Conservation (phyloP, 768 basidiomycete genomes). For the Auriscalpium vulgare region DNA sequence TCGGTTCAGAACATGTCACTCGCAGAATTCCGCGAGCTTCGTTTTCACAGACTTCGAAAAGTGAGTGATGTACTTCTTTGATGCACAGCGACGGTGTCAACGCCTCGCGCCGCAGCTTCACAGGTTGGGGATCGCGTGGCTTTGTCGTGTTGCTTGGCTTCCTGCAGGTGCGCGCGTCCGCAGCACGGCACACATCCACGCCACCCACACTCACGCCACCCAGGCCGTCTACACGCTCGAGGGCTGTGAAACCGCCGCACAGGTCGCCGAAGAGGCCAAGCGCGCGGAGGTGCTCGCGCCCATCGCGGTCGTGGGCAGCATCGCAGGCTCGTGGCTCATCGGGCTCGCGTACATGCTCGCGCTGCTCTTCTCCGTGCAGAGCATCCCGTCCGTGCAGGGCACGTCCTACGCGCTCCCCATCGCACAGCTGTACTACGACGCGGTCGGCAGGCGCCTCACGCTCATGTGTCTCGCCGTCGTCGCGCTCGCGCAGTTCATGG, state of each 20-base stretch:
- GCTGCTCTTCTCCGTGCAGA: conserved; percentile 49
- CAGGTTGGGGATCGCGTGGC: conserved; percentile 44
- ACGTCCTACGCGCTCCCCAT: conserved; percentile 52
- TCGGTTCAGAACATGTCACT: neutral
- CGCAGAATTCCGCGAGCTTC: conserved; percentile 41
- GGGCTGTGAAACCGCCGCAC: conserved; percentile 58
- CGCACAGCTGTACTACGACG: conserved; percentile 49
- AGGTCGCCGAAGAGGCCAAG: conserved; percentile 52
- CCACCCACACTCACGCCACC: neutral
- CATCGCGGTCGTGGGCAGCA: conserved; percentile 46
- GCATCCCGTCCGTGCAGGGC: conserved; percentile 38
- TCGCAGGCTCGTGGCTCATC: conserved; percentile 49
- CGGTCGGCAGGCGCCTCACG: conserved; percentile 38
- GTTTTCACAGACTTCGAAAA: conserved; percentile 53
- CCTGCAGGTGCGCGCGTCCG: conserved; percentile 24
- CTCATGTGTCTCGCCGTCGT: conserved; percentile 45
- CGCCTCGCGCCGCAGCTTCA: conserved; percentile 31
- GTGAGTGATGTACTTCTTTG: conserved; percentile 20
- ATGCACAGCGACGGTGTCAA: neutral
- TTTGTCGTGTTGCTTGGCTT: conserved; percentile 55
- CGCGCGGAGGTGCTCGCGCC: conserved; percentile 51
- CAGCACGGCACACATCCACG: conserved; percentile 16
- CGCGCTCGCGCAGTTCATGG: conserved; percentile 43
- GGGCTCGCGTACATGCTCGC: conserved; percentile 52
- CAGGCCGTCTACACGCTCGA: conserved; percentile 53